These are phyloP conservation scores for Gymnopilus junonius DNA, from an alignment of 768 basidiomycete species.

Conservation along the genomic window DNA sequence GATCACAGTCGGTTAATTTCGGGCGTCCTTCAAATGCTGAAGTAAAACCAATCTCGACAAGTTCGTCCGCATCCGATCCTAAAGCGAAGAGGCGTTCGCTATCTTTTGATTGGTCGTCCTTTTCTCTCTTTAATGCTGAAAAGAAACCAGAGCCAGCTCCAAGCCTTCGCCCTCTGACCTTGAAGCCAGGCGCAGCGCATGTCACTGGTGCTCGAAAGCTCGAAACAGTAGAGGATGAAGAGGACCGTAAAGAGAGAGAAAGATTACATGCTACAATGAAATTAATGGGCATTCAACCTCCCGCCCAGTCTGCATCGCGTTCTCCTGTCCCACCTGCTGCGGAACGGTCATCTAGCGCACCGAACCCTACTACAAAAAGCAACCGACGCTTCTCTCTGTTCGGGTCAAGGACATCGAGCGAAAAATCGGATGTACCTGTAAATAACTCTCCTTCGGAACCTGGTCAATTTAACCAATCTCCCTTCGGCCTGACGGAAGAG, in stretches of 20 bases:
- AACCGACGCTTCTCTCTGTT: conserved; percentile 75
- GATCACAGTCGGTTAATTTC: conserved; percentile 68
- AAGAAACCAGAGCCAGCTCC: conserved; percentile 58
- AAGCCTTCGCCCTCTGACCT: conserved; percentile 71
- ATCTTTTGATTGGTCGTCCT: conserved; percentile 83
- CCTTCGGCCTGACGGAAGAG: conserved; percentile 67
- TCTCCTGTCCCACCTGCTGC: conserved; percentile 33
- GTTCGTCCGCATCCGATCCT: conserved; percentile 25
- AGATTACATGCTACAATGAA: conserved; percentile 91
- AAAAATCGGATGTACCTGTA: conserved; percentile 53
- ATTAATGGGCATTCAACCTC: conserved; percentile 87
- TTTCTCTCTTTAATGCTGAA: conserved; percentile 75
- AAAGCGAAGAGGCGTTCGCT: conserved; percentile 73
- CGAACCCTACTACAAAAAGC: conserved; percentile 33
- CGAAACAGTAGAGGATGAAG: conserved; percentile 90
- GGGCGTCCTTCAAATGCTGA: conserved; percentile 35
- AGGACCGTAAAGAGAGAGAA: conserved; percentile 86
- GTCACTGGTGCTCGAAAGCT: conserved; percentile 75
- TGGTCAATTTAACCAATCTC: conserved; percentile 30
- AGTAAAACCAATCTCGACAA: conserved; percentile 14
- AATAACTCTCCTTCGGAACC: conserved; percentile 47
- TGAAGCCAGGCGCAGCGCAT: conserved; percentile 64
- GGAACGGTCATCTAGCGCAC: conserved; percentile 30
- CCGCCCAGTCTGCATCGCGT: conserved; percentile 44
- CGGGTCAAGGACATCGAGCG: conserved; percentile 46